Evolutionary conservation across 305 asterid species (phyloP), one percentile per base, ranked within the genome.

Genomic region (Fraxinus latifolia): DNA sequence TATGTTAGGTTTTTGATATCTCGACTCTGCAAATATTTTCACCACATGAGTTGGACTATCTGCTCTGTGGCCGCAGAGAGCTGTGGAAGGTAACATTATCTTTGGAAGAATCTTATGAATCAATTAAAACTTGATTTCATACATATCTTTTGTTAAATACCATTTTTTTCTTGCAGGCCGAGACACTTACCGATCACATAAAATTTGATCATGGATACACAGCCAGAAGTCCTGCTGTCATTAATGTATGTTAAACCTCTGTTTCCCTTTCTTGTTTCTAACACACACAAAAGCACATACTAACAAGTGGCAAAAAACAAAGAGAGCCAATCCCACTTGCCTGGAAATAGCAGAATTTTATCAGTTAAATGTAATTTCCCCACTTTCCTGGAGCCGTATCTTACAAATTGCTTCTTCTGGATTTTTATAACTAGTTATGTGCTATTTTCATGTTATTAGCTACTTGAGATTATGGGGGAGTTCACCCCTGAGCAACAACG

Each of bases 161-260:
- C 25, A 0, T 82, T 74, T 36, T 83, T 83, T 80, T 76, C 68
- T 58, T 91, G 88, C 91, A 96, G 99, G 95, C 98, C 7, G 97
- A 95, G 27, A 86, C 96, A 5, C 93, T 96, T 71, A 97, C 85
- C 23, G 98, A 95, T 85, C 96, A 96, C 90, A 95, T 96, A 82
- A 96, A 93, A 85, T 96, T 96, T 74, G 99, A 96, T 89, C 99
- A 96, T 86, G 99, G 99, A 82, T 96, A 95, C 84, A 96, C 97
- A 70, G 93, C 98, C 58, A 95, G 92, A 88, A 96, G 99, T 88
- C 98, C 97, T 78, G 94, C 97, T 70, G 90, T 96, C 32, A 77
- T 91, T 77, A 78, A 90, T 85, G 98, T 95, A 92, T 29, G 96
- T 83, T 34, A 74, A 29, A 83, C 71, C 15, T 8, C 32, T 2